Evolutionary conservation across 1,284 basidiomycete genomes (phyloP), one percentile per base, ranked within the genome.

Genomic region (Fomitopsis schrenkii): DNA sequence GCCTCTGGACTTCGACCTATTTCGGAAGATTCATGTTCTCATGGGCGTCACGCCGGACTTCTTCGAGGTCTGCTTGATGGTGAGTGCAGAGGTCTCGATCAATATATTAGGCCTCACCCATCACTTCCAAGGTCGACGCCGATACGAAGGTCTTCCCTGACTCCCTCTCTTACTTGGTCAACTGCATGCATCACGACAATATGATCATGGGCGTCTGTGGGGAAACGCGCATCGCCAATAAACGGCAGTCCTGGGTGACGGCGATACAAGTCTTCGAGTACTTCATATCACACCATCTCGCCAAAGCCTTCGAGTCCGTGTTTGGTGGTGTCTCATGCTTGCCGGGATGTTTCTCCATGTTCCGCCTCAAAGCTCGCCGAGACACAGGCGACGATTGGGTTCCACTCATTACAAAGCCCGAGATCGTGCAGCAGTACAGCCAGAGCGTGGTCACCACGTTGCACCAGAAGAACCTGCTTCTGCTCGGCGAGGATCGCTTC

Each of bases 21-120:
- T 99, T 83, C 87, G 97, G 62, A 99, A 99, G 80, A 86, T 96
- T 7, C 95, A 98, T 69, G 84, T 93, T 46, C 83, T 99, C 54
- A 98, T 98, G 94, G 97, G 97, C 44, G 94, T 98, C n/a, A 98
- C 97, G 0, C 96, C 97, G 1, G 97, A 99, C 77, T 98, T 94
- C 75, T 99, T 99, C 71, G 97, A 99, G 79, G 90, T 97, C 45
- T 92, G 91, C 71, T 79, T 99, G 65, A 99, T 99, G 97, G 97
- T 95, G 70, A 63, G 89, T 78, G 10, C 10, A 14, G 45, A 50
- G 12, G n/a, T 26, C 30, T 46, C 2, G 19, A 58, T 22, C 14
- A 22, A 33, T 50, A 33, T 45, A 33, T 14, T 5, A 22, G 56
- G n/a, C 52, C 54, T 61, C 59, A 36, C 33, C 62, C 35, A 57